phyloP scores from a whole-genome alignment of 2,329 filamentous ascomycete genomes.

The Magnaporthales sp. region DNA sequence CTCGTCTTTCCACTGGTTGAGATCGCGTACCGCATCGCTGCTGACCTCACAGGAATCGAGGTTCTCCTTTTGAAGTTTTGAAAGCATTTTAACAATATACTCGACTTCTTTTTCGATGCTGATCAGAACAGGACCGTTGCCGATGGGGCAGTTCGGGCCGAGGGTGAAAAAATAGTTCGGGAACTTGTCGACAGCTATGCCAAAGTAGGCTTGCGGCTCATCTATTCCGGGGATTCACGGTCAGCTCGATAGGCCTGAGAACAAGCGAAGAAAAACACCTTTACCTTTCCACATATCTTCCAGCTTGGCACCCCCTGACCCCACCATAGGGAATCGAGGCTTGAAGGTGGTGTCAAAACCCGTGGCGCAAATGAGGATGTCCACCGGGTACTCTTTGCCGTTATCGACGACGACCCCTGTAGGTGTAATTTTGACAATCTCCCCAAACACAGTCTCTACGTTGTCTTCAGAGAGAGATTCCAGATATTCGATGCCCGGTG shows the following conservation, averaged over 20 bases:
- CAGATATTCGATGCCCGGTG: slow-evolving; percentile 32
- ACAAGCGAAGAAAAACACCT: too few relatives aligned
- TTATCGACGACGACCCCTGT: slow-evolving; percentile 21
- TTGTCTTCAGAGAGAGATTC: slow-evolving; percentile 33
- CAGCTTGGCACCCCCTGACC: slow-evolving; percentile 7
- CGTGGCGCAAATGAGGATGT: slow-evolving; percentile 26
- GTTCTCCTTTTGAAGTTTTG: slow-evolving; percentile 38
- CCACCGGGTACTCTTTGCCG: slow-evolving; percentile 18
- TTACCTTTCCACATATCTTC: slow-evolving; percentile 12
- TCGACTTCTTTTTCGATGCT: slow-evolving; percentile 12
- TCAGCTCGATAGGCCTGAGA: not conserved
- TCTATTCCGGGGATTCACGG: not conserved
- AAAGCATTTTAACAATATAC: slow-evolving; percentile 34
- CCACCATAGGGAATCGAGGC: slow-evolving; percentile 20
- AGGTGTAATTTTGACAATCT: not conserved
- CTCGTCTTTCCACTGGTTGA: slow-evolving; percentile 18
- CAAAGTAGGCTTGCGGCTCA: slow-evolving; percentile 10
- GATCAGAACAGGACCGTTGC: slow-evolving; percentile 11
- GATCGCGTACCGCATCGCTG: slow-evolving; percentile 13
- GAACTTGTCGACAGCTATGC: slow-evolving; percentile 10
- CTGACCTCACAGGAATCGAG: slow-evolving; percentile 9
- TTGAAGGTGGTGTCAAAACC: slow-evolving; percentile 24
- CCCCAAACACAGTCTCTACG: slow-evolving; percentile 25
- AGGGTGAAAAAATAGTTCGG: slow-evolving; percentile 13
- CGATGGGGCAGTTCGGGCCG: slow-evolving; percentile 11